phyloP scores from a whole-genome alignment of 106 monocot species.

The Gastrodia elata region DNA sequence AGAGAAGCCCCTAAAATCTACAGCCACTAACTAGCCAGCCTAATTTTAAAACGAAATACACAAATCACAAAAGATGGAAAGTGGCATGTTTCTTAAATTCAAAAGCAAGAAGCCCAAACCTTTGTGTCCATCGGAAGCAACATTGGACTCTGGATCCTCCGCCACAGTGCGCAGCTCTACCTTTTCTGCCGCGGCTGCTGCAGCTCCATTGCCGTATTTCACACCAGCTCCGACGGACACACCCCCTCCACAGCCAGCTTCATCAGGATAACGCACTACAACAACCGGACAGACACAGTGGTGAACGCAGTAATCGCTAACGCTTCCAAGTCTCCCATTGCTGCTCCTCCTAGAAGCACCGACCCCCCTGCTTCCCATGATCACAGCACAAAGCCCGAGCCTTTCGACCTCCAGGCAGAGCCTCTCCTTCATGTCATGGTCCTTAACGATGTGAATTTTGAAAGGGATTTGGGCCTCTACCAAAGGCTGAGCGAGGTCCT shows the following conservation, averaged over 20 bases:
- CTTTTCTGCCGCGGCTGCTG: conserved; percentile 3
- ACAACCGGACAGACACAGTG: conserved; percentile 56
- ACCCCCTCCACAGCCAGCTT: conserved; percentile 5
- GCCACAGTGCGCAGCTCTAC: conserved; percentile 29
- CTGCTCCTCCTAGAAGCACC: conserved; percentile 29
- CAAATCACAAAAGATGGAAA: neutral
- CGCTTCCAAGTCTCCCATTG: conserved; percentile 45
- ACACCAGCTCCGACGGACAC: neutral
- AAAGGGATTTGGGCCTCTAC: conserved; percentile 42
- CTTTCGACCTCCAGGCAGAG: conserved; percentile 57
- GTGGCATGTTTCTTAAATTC: neutral
- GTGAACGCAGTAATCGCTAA: conserved; percentile 60
- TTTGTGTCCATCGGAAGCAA: conserved; percentile 42
- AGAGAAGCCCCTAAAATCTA: neutral
- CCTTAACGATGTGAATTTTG: conserved; percentile 65
- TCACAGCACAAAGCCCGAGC: conserved; percentile 49
- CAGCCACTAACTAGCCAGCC: neutral
- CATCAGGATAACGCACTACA: conserved; percentile 42
- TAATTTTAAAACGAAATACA: neutral
- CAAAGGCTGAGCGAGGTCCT: conserved; percentile 42
- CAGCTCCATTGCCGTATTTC: too few relatives aligned
- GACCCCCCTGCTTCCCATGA: conserved; percentile 54
- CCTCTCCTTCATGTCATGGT: conserved; percentile 73
- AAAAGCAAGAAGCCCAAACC: conserved; percentile 20
- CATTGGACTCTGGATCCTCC: conserved; percentile 43